Base-by-base conservation (phyloP, 257 asterid species). In the Vinca minor region DNA sequence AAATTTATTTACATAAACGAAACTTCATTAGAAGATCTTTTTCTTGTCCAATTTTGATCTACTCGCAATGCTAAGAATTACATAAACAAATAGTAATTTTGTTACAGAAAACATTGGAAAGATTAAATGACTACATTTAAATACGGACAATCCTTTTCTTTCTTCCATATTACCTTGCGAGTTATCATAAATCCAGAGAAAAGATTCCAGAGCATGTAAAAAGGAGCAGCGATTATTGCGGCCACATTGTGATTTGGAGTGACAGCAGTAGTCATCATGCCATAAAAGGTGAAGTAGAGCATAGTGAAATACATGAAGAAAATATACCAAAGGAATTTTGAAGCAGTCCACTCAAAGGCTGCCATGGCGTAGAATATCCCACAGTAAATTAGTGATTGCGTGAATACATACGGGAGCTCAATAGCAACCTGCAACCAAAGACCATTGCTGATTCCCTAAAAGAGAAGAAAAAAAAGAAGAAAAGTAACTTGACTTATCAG, bases 251-350 rank as follows among this genome's bases (percentile, higher is more conserved):
- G 96, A 74, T 91, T 88, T 74, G 98, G 98, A 0, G 98, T 85
- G 74, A 85, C 88, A 0, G 98, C 94, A 50, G 96, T 87, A 36
- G 96, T 91, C 98, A 91, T 91, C 98, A 91, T 91, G 66, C 98
- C 98, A 32, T 83, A 88, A 26, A 80, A 83, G 74, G 98, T 91
- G 87, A 91, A 91, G 78, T 88, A 91, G 73, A 86, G 62, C 86
- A 88, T 80, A 4, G 96, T 85, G 69, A 82, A 88, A 81, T 80
- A 91, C 93, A 84, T 91, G 49, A 86, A 83, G 73, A 79, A 87
- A 21, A 67, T 68, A 84, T 86, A 88, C 90, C 88, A 83, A 68
- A 86, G 17, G 60, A 88, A 81, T 67, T 91, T 91, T 4, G 82
- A 57, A 39, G 68, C 75, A 23, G 74, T 65, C 96, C 98, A 88